phyloP scores from a whole-genome alignment of 78 protist species.

The Dictyostelium discoideum region dicty_2.7 NC_007088.5:6844001-6844500 shows the following conservation, averaged over 20 bases:
- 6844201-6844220: slow-evolving; percentile 68
- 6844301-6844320: slow-evolving; percentile 15
- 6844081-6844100: slow-evolving; percentile 38
- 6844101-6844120: slow-evolving; percentile 9
- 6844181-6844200: slow-evolving; percentile 55
- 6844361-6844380: slow-evolving; percentile 34
- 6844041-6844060: slow-evolving; percentile 8
- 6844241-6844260: not conserved
- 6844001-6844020: slow-evolving; percentile 6
- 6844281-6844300: not conserved
- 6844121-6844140: not conserved
- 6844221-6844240: not conserved
- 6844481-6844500: slow-evolving; percentile 54
- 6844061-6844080: slow-evolving; percentile 57
- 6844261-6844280: too few relatives aligned
- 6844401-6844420: not conserved
- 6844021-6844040: slow-evolving; percentile 11
- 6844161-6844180: slow-evolving; percentile 1
- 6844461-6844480: slow-evolving; percentile 30
- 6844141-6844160: not conserved
- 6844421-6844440: not conserved
- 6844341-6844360: slow-evolving; percentile 16
- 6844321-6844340: not conserved
- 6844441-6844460: slow-evolving; percentile 60
- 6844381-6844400: not conserved